A percentile compares a stretch with the other conserved stretches of the same genome.
Conservation (phyloP, 495 filamentous ascomycete genomes). For the Penicillium lagena region DNA sequence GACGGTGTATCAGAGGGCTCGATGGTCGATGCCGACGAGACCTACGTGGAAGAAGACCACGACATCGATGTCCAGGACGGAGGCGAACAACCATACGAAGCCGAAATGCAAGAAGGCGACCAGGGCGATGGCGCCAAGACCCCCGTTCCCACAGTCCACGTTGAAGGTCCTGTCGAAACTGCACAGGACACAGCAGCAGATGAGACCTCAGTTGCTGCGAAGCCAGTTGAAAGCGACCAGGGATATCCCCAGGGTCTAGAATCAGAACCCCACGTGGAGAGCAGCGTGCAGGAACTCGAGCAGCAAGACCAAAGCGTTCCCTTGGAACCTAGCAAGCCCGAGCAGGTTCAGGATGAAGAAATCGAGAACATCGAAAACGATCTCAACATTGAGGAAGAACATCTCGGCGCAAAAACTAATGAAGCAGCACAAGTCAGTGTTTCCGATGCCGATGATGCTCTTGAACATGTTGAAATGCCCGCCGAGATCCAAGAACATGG, state of each 20-base stretch:
- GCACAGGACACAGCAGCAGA: slow-evolving; percentile 6
- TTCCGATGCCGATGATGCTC: slow-evolving; percentile 4
- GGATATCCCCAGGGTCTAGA: not conserved
- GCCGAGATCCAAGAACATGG: slow-evolving; percentile 1
- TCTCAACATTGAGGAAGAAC: not conserved
- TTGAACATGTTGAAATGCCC: not conserved
- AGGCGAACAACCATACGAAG: slow-evolving; percentile 26
- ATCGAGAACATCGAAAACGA: not conserved
- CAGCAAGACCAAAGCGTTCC: not conserved
- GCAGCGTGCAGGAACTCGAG: not conserved
- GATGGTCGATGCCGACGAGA: slow-evolving; percentile 31
- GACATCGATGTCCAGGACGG: slow-evolving; percentile 31
- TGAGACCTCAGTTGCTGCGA: not conserved
- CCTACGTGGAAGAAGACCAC: slow-evolving; percentile 20
- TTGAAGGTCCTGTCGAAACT: slow-evolving; percentile 8
- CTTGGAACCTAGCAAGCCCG: not conserved
- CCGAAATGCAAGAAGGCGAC: slow-evolving; percentile 41
- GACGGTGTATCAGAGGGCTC: slow-evolving; percentile 39
- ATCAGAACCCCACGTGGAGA: not conserved
- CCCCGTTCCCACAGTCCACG: slow-evolving; percentile 21
- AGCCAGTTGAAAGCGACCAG: not conserved
- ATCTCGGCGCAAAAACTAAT: slow-evolving; percentile 18
- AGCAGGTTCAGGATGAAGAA: not conserved
- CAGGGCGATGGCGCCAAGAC: slow-evolving; percentile 28
- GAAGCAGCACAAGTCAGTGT: slow-evolving; percentile 9